Percentiles rank a stretch among this genome's conserved stretches.
Evolutionary conservation across 2,329 filamentous ascomycete genomes (phyloP).

Genomic region (Fusarium globosum): DNA sequence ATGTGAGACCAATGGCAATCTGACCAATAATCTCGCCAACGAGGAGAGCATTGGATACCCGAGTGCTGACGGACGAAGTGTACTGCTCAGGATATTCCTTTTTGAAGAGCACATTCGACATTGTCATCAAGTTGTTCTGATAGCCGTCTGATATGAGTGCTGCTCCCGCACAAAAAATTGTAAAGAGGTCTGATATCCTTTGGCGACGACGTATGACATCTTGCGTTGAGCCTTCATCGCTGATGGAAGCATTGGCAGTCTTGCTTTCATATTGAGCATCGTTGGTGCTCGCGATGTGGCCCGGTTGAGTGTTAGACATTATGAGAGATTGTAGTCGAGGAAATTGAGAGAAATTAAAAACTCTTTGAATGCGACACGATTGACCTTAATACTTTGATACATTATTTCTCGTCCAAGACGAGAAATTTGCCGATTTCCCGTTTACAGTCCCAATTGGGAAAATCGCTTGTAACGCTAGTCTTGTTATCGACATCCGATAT

Average conservation of each 20-base stretch:
- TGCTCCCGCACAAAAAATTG: neutral
- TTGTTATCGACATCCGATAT: neutral
- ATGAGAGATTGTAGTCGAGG: neutral
- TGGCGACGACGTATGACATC: neutral
- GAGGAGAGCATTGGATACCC: neutral
- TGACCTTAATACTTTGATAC: neutral
- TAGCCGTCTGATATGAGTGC: neutral
- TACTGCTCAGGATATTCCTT: neutral
- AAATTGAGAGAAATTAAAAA: neutral
- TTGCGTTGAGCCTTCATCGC: neutral
- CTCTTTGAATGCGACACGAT: neutral
- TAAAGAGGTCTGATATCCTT: neutral
- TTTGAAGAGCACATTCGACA: neutral
- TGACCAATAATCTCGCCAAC: neutral
- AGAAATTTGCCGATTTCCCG: neutral
- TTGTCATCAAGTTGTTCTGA: neutral
- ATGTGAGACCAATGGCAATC: neutral
- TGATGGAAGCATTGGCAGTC: neutral
- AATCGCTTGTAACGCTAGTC: neutral
- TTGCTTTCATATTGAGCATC: neutral
- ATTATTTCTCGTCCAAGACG: neutral
- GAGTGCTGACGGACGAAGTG: neutral
- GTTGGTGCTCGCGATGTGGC: accelerated
- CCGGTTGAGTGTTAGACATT: neutral
- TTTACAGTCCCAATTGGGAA: neutral